These are phyloP conservation scores for Metschnikowia matae DNA, from an alignment of 805 yeast species.

Conservation along the genomic window DNA sequence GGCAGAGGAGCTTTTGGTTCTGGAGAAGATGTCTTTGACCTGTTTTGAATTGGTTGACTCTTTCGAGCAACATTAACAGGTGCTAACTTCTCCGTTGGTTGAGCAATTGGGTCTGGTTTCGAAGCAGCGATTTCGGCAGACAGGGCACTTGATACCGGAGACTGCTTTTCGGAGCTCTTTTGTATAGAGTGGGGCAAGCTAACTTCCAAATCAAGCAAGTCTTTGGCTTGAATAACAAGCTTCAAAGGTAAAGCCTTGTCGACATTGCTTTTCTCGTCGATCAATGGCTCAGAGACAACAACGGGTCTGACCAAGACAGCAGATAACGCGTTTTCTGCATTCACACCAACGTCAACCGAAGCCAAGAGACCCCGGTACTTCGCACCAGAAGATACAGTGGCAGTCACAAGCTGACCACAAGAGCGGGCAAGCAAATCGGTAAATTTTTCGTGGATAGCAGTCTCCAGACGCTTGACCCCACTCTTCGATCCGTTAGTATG, in stretches of 20 bases:
- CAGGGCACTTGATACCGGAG: not conserved
- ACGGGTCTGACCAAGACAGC: constrained; percentile 53
- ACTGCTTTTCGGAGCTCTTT: not conserved
- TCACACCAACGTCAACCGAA: constrained; percentile 38
- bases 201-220: constrained; percentile 48
- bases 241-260: constrained; percentile 40
- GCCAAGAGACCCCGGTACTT: constrained; percentile 55
- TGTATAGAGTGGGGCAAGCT: not conserved
- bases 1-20: not conserved
- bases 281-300: constrained; percentile 24
- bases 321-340: constrained; percentile 44
- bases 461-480: constrained; percentile 1
- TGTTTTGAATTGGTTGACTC: not conserved
- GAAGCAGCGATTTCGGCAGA: not conserved
- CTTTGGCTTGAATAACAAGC: constrained; percentile 46
- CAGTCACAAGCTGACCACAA: constrained; percentile 51
- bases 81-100: not conserved
- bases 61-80: not conserved
- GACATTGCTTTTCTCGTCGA: constrained; percentile 25
- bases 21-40: constrained; percentile 1
- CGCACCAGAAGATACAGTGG: constrained; percentile 61
- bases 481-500: not conserved
- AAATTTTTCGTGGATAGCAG: constrained; percentile 1
- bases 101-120: not conserved
- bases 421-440: constrained; percentile 15